Conservation (phyloP, 2,329 filamentous ascomycete genomes). For the Parafenestella ontariensis region DNA sequence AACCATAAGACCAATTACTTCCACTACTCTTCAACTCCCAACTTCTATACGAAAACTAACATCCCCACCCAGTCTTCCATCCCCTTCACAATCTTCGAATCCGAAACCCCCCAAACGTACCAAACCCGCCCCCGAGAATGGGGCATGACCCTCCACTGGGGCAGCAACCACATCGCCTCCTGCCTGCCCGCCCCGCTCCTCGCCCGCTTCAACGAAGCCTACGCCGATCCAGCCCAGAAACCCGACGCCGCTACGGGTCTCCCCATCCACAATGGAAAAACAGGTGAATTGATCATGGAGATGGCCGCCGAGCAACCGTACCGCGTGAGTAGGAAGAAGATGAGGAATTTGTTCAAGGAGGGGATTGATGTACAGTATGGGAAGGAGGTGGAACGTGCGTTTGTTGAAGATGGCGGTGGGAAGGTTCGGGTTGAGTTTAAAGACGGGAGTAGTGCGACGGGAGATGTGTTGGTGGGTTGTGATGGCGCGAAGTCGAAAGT, state of each 20-base stretch:
- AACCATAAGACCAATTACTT: too few relatives aligned
- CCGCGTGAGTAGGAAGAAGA: constrained; percentile 29
- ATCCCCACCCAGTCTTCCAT: not conserved
- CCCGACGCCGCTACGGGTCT: constrained; percentile 27
- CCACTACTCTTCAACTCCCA: too few relatives aligned
- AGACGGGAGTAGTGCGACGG: constrained; percentile 23
- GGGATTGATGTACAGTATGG: constrained; percentile 30
- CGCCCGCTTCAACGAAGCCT: constrained; percentile 31
- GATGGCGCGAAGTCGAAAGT: constrained; percentile 27
- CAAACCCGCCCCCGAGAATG: constrained; percentile 33
- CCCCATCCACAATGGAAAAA: constrained; percentile 34
- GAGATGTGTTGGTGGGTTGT: constrained; percentile 28
- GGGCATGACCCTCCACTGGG: constrained; percentile 39
- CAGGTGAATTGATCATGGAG: constrained; percentile 29
- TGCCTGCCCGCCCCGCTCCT: constrained; percentile 25
- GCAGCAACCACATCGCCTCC: constrained; percentile 21
- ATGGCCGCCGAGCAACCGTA: constrained; percentile 28
- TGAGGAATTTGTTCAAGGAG: constrained; percentile 31
- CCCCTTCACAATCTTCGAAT: constrained; percentile 19
- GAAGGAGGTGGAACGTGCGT: constrained; percentile 18
- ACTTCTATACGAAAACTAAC: not conserved
- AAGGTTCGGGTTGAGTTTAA: constrained; percentile 27
- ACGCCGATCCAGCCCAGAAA: constrained; percentile 24
- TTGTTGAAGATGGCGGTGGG: constrained; percentile 13
- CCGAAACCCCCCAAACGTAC: constrained; percentile 15